Base-by-base conservation (phyloP, 352 stramenopile species). In the Phytophthora meadii region DNA sequence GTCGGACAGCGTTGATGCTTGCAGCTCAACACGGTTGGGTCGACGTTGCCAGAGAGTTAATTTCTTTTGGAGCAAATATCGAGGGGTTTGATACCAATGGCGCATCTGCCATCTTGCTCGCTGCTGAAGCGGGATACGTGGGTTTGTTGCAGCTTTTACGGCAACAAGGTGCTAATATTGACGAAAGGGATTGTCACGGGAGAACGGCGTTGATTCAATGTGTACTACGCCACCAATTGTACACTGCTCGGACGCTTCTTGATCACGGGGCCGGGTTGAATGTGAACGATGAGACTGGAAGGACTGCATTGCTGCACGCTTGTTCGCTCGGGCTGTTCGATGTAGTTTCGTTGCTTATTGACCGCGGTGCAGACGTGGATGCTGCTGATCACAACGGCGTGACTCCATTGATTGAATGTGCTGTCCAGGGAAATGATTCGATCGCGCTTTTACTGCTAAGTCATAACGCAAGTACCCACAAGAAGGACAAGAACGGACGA, bases 401-500 rank as follows among this genome's bases (percentile, higher is more conserved):
- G 40, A 46, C 40, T 22, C 40, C 40, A 25, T 17, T 46, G 8
- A 46, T 46, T 25, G 40, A 46, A 22, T 17, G n/a, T 4, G 40
- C 15, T 46, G 40, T 10, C 11, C 15, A 14, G 7, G 40, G 40
- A 27, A 22, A 46, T 14, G 40, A 46, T 25, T 5, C 40, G 24
- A 46, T 46, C 40, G 17, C 22, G 40, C 40, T 17, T 46, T 46
- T 46, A 22, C 40, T 46, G 9, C 40, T 46, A 25, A 27, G 40
- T 5, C 40, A 46, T 25, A 46, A 25, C 10, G 40, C 15, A 25
- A 46, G 22, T 8, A 27, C 28, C 17, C 17, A 46, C 40, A 46
- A 46, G 40, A 25, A 46, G 22, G 40, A 46, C 40, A 46, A 46
- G n/a, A 46, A 25, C 40, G 40, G 40, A 46, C 40, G 40, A 17